Percentiles rank a stretch among this genome's conserved stretches.
Evolutionary conservation across 78 protist genomes (phyloP).

Genomic region (Pelomyxa schiedti): DNA sequence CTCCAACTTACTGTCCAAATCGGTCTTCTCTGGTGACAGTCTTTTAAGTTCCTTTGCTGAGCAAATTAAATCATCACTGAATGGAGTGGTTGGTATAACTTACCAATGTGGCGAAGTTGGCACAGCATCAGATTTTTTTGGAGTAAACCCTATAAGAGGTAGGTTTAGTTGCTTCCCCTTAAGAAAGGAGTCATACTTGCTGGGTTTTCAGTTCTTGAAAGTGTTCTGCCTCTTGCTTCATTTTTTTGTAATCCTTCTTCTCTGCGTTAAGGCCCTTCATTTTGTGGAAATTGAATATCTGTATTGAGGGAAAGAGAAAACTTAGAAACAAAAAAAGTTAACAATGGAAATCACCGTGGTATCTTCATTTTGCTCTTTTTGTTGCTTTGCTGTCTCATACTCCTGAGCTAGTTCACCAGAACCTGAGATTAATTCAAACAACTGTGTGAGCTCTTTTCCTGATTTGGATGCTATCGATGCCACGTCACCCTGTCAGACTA

Average conservation of each 20-base stretch:
- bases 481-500: slow-evolving; percentile 92
- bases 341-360: too few species aligned
- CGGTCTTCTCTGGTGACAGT: background rate
- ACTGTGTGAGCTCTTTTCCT: slow-evolving; percentile 71
- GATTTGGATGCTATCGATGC: slow-evolving; percentile 62
- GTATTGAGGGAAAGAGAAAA: too few species aligned
- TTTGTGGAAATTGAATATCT: slow-evolving; percentile 3
- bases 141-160: background rate
- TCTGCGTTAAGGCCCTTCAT: slow-evolving; percentile 55
- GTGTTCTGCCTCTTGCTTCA: slow-evolving; percentile 74
- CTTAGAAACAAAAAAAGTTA: too few species aligned
- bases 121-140: background rate
- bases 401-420: slow-evolving; percentile 17
- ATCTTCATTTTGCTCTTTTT: slow-evolving; percentile 30
- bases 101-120: background rate
- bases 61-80: background rate
- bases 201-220: slow-evolving; percentile 16
- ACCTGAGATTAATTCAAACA: slow-evolving; percentile 66
- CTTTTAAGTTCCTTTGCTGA: background rate
- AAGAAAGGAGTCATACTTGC: background rate
- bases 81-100: background rate
- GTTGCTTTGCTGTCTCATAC: background rate
- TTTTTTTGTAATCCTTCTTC: slow-evolving; percentile 51
- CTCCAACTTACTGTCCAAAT: background rate
- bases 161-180: background rate